A percentile compares a stretch with the other conserved stretches of the same genome.
Conservation (phyloP, 2,329 filamentous ascomycete genomes). For the Claviceps digitariae region DNA sequence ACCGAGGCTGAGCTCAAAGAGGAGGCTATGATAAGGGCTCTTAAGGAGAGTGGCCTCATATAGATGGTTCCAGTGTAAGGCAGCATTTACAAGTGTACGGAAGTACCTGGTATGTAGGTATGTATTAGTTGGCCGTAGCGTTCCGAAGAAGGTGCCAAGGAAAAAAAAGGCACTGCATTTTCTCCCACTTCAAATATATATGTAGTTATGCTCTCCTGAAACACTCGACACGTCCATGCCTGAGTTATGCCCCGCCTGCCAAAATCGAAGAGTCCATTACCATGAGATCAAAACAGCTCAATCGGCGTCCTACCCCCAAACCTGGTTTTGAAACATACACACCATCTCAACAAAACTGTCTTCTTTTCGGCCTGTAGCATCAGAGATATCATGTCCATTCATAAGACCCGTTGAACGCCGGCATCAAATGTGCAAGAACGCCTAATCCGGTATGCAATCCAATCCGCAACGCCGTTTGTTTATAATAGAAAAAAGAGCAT, state of each 20-base stretch:
- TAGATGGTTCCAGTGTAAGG: not conserved
- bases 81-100: not conserved
- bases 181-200: not conserved
- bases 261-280: not conserved
- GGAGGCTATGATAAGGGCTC: conserved; percentile 28
- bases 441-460: too few relatives aligned
- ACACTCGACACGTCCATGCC: not conserved
- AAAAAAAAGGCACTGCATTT: not conserved
- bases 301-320: not conserved
- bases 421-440: not conserved
- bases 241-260: not conserved
- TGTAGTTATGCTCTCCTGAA: not conserved
- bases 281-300: not conserved
- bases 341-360: not conserved
- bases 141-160: not conserved
- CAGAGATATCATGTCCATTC: not conserved
- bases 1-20: conserved; percentile 18
- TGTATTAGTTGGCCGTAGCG: not conserved
- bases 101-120: too few relatives aligned
- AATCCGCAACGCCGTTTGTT: not conserved
- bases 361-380: not conserved
- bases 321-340: not conserved
- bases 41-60: conserved; percentile 30
- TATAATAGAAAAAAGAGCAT: not conserved
- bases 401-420: not conserved